Conservation (phyloP, 2,329 filamentous ascomycete species). For the Coniochaeta sp. region DNA sequence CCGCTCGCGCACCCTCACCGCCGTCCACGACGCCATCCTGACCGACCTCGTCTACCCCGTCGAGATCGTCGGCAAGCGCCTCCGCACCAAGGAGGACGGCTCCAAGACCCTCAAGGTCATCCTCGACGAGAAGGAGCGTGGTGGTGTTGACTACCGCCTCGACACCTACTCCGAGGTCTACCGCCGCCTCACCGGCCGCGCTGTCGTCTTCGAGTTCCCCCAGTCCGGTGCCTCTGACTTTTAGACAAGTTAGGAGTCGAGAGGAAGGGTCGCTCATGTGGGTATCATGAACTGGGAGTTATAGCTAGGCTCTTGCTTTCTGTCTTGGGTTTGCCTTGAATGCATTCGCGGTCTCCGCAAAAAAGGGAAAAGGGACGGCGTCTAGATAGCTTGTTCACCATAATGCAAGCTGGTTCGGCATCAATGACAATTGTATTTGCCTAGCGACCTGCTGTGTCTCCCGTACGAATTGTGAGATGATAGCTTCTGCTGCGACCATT, state of each 20-base stretch:
- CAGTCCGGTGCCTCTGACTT: constrained; percentile 72
- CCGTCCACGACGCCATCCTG: constrained; percentile 98
- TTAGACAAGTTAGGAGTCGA: constrained; percentile 40
- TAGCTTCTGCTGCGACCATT: too few species aligned
- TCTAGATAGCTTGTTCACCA: constrained; percentile 20
- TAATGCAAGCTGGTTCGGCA: constrained; percentile 16
- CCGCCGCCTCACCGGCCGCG: constrained; percentile 93
- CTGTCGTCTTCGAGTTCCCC: constrained; percentile 98
- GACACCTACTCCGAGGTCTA: constrained; percentile 99
- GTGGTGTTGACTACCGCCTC: constrained; percentile 97
- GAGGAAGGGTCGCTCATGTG: not conserved
- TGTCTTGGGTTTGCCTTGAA: constrained; percentile 13
- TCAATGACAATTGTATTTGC: constrained; percentile 1
- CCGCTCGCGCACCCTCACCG: constrained; percentile 93
- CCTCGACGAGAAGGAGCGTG: constrained; percentile 99
- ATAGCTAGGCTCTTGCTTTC: constrained; percentile 15
- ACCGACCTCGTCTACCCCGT: constrained; percentile 98
- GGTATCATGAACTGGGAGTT: constrained; percentile 13
- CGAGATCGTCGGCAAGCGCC: constrained; percentile 99
- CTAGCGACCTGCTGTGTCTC: not conserved
- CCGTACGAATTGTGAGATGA: too few species aligned
- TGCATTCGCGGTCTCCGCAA: constrained; percentile 12
- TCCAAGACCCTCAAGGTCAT: constrained; percentile 98
- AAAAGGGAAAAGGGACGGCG: constrained; percentile 20
- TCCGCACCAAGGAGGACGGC: constrained; percentile 98